Percentiles rank a stretch among this genome's conserved stretches.
phyloP scores from a whole-genome alignment of 192 early-diverging fungal species.

The Linnemannia hyalina region DNA sequence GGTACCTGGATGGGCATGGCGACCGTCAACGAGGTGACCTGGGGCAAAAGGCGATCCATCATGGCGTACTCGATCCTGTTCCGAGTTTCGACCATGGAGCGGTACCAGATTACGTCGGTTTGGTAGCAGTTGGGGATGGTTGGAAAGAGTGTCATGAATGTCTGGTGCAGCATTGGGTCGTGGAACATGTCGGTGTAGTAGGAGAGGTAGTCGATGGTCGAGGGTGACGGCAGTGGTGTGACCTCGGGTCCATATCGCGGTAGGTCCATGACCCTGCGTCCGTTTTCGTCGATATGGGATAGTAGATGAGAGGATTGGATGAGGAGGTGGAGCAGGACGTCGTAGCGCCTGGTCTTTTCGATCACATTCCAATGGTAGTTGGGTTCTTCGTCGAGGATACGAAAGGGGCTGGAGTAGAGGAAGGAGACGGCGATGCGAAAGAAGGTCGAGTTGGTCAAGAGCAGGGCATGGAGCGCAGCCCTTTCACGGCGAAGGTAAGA shows the following conservation, averaged over 20 bases:
- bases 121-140: constrained; percentile 52
- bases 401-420: constrained; percentile 45
- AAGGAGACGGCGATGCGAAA: constrained; percentile 46
- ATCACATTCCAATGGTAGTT: constrained; percentile 32
- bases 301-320: constrained; percentile 40
- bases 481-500: constrained; percentile 30
- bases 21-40: constrained; percentile 28
- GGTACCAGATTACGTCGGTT: constrained; percentile 46
- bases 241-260: constrained; percentile 49
- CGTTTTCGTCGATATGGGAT: constrained; percentile 1
- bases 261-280: neutral
- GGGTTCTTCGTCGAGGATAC: constrained; percentile 34
- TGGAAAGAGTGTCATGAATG: constrained; percentile 52
- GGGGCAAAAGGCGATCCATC: constrained; percentile 29
- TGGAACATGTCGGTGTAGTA: constrained; percentile 52
- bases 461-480: constrained; percentile 32
- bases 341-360: constrained; percentile 36
- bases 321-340: constrained; percentile 36
- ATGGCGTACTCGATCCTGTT: constrained; percentile 48
- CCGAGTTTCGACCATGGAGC: constrained; percentile 40
- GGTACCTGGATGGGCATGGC: constrained; percentile 43
- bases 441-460: constrained; percentile 24
- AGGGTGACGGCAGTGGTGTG: constrained; percentile 18
- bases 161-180: constrained; percentile 50
- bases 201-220: constrained; percentile 48